Percentiles rank a stretch among this genome's conserved stretches.
Evolutionary conservation across 2,329 filamentous ascomycete species (phyloP).

Genomic region (Blastomyces parvus): DNA sequence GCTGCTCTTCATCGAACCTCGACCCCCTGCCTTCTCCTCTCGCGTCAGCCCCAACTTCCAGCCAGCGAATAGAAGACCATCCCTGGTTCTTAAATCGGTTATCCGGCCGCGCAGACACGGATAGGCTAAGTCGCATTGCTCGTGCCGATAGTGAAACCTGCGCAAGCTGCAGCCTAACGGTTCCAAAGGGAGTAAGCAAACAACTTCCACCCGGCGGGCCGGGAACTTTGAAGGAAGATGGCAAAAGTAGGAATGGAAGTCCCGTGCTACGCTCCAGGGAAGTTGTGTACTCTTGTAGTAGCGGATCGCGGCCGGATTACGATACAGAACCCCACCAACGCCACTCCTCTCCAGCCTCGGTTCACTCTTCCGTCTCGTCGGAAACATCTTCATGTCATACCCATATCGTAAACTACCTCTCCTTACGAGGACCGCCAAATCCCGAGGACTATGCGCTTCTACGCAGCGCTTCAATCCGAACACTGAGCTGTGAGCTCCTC

Average conservation of each 20-base stretch:
- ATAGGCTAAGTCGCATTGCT: slow-evolving; percentile 36
- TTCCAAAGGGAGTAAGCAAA: slow-evolving; percentile 46
- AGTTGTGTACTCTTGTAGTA: slow-evolving; percentile 44
- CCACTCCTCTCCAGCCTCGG: slow-evolving; percentile 31
- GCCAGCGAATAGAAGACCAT: slow-evolving; percentile 38
- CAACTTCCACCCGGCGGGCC: slow-evolving; percentile 45
- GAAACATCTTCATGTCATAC: slow-evolving; percentile 41
- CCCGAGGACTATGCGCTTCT: slow-evolving; percentile 46
- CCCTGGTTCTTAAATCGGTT: slow-evolving; percentile 42
- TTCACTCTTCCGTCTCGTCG: slow-evolving; percentile 36
- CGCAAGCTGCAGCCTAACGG: slow-evolving; percentile 48
- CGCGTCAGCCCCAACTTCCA: slow-evolving; percentile 14
- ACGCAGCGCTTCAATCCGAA: slow-evolving; percentile 49
- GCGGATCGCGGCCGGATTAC: slow-evolving; percentile 29
- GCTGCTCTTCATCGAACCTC: slow-evolving; percentile 11
- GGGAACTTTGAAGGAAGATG: slow-evolving; percentile 41
- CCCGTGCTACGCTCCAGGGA: slow-evolving; percentile 48
- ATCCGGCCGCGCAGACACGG: slow-evolving; percentile 34
- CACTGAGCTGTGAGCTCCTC: slow-evolving; percentile 48
- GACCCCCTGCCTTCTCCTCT: slow-evolving; percentile 18
- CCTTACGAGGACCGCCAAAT: slow-evolving; percentile 47
- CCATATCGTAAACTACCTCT: slow-evolving; percentile 49
- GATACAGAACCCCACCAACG: slow-evolving; percentile 33
- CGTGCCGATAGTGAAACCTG: slow-evolving; percentile 44
- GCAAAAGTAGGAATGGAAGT: slow-evolving; percentile 42